These are phyloP conservation scores for Trametes elegans DNA, from an alignment of 768 basidiomycete genomes.

Conservation along the genomic window DNA sequence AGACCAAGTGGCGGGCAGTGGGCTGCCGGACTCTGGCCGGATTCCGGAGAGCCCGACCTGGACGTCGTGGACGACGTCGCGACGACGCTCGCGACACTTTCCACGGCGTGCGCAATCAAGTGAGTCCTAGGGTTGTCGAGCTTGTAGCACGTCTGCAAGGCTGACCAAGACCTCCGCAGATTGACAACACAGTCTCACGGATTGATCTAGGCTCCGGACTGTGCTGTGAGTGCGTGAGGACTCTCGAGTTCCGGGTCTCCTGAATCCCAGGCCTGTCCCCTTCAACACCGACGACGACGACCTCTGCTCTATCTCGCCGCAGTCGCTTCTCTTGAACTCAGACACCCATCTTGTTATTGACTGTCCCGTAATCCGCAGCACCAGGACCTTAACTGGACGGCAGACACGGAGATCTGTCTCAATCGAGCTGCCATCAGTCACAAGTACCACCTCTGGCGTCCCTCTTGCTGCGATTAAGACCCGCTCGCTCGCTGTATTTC, in stretches of 20 bases:
- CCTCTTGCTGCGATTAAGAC: constrained; percentile 13
- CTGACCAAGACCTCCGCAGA: too few relatives aligned
- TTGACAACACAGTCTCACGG: too few relatives aligned
- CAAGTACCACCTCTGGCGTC: constrained; percentile 9
- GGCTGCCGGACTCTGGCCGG: background rate
- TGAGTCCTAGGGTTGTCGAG: background rate
- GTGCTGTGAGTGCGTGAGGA: constrained; percentile 8
- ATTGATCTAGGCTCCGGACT: constrained; percentile 2
- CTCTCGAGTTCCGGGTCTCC: too few relatives aligned
- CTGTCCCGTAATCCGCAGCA: constrained; percentile 17
- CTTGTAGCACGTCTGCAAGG: too few relatives aligned
- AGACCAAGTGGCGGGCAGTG: background rate
- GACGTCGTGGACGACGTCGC: background rate
- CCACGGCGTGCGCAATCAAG: background rate
- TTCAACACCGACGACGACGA: constrained; percentile 7
- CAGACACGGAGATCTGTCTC: constrained; percentile 3
- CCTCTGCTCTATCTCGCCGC: constrained; percentile 4
- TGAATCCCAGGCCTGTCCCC: constrained; percentile 14
- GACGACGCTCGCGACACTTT: background rate
- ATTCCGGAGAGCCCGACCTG: background rate
- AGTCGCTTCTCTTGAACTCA: constrained; percentile 14
- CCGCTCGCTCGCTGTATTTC: constrained; percentile 8
- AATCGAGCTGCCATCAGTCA: constrained; percentile 8
- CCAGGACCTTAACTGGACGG: background rate
- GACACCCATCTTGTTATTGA: constrained; percentile 4